Evolutionary conservation across 306 rosid genomes (phyloP).

Genomic region (Vigna radiata): DNA sequence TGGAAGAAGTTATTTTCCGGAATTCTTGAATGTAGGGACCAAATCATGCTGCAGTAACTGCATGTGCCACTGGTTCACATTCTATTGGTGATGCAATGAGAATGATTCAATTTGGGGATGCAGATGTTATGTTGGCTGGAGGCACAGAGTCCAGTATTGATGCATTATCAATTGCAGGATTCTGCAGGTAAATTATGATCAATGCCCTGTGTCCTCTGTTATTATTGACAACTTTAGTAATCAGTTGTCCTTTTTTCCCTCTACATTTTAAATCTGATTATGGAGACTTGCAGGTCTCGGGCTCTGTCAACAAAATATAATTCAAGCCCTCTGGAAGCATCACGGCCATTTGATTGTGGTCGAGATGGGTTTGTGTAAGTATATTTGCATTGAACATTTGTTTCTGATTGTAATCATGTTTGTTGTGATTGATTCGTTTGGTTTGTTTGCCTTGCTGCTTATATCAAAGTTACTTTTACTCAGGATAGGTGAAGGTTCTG

Average conservation of each 20-base stretch:
- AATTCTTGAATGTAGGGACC: constrained; percentile 70
- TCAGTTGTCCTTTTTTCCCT: neutral
- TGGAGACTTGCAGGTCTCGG: constrained; percentile 68
- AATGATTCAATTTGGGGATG: constrained; percentile 97
- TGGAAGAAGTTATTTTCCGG: constrained; percentile 33
- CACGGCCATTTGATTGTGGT: constrained; percentile 84
- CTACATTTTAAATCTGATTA: constrained; percentile 5
- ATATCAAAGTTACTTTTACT: constrained; percentile 43
- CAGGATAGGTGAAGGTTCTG: constrained; percentile 96
- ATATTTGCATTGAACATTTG: constrained; percentile 15
- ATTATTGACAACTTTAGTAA: constrained; percentile 6
- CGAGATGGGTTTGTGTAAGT: constrained; percentile 98
- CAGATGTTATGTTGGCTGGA: constrained; percentile 97
- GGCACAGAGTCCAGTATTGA: constrained; percentile 98
- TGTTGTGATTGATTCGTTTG: constrained; percentile 26
- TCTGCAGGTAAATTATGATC: constrained; percentile 68
- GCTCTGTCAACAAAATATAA: constrained; percentile 83
- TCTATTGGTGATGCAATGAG: constrained; percentile 94
- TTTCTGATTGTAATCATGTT: constrained; percentile 35
- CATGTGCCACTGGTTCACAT: constrained; percentile 96
- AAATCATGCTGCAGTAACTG: constrained; percentile 94
- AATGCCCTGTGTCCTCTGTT: constrained; percentile 15
- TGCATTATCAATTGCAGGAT: constrained; percentile 90
- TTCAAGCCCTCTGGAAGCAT: constrained; percentile 83
- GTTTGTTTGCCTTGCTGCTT: constrained; percentile 42